A percentile compares a stretch with the other conserved stretches of the same genome.
These are phyloP conservation scores for Echria macrotheca DNA, from an alignment of 495 filamentous ascomycete species.

Conservation along the genomic window DNA sequence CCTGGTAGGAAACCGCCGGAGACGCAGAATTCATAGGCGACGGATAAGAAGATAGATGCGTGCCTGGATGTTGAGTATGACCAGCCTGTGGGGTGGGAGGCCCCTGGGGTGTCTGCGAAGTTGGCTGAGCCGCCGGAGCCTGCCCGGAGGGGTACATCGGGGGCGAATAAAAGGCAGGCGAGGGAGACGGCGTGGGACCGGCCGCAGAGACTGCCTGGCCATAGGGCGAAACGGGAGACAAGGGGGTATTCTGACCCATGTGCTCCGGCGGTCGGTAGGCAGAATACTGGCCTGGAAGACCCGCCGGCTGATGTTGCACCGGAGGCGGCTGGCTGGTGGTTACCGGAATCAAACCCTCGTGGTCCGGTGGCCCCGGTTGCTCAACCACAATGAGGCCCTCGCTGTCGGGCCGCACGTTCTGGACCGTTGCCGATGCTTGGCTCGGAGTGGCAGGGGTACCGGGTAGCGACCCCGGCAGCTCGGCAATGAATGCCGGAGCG, in stretches of 20 bases:
- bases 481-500: slow-evolving; percentile 11
- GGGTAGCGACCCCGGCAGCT: slow-evolving; percentile 14
- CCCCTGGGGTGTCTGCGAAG: too few relatives aligned
- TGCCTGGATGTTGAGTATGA: too few relatives aligned
- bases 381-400: slow-evolving; percentile 7
- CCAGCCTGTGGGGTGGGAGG: too few relatives aligned
- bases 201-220: too few relatives aligned
- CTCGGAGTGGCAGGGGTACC: neutral
- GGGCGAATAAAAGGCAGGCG: too few relatives aligned
- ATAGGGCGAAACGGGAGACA: neutral
- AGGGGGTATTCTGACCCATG: neutral
- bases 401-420: neutral
- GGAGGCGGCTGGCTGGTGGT: neutral
- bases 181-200: too few relatives aligned
- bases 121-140: too few relatives aligned
- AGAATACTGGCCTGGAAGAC: too few relatives aligned
- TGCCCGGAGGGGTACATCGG: too few relatives aligned
- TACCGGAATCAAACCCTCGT: slow-evolving; percentile 10
- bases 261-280: neutral
- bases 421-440: neutral
- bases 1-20: too few relatives aligned
- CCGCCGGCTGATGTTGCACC: neutral
- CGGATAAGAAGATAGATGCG: too few relatives aligned
- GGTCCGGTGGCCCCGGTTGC: slow-evolving; percentile 1
- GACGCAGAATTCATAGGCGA: too few relatives aligned